Percentiles rank a stretch among this genome's conserved stretches.
Conservation (phyloP, 1,284 basidiomycete species). For the Sparassis latifolia region DNA sequence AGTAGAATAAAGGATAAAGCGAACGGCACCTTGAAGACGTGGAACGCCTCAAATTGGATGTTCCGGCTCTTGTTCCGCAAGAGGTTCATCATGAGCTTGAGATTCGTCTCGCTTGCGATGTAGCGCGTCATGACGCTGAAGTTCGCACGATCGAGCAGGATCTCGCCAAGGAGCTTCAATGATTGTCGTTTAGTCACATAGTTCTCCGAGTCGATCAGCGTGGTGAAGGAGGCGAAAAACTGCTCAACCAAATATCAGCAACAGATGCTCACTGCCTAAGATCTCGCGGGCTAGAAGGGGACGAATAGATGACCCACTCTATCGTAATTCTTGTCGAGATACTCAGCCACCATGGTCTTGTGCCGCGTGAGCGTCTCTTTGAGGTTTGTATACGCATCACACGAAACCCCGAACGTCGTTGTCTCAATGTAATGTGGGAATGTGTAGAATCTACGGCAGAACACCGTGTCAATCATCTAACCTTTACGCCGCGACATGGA, state of each 20-base stretch:
- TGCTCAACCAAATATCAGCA: conserved; percentile 25
- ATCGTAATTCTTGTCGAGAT: conserved; percentile 95
- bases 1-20: conserved; percentile 4
- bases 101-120: conserved; percentile 86
- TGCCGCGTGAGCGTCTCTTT: conserved; percentile 96
- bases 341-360: conserved; percentile 95
- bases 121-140: conserved; percentile 99
- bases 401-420: conserved; percentile 96
- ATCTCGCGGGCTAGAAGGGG: not conserved
- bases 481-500: not conserved
- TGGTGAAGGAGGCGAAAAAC: conserved; percentile 95
- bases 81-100: conserved; percentile 99
- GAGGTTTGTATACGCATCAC: conserved; percentile 95
- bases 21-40: conserved; percentile 90
- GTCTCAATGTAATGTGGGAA: conserved; percentile 97
- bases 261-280: too few species aligned
- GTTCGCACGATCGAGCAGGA: conserved; percentile 94
- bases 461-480: not conserved
- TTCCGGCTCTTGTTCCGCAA: conserved; percentile 96
- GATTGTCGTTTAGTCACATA: conserved; percentile 99
- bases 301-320: conserved; percentile 39
- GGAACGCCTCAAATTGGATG: conserved; percentile 99
- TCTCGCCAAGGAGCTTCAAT: conserved; percentile 96
- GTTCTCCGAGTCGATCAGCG: conserved; percentile 88
- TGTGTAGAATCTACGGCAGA: conserved; percentile 76